Evolutionary conservation across 1,284 basidiomycete species (phyloP), one percentile per base, ranked within the genome.

Genomic region (Porodaedalea pini): DNA sequence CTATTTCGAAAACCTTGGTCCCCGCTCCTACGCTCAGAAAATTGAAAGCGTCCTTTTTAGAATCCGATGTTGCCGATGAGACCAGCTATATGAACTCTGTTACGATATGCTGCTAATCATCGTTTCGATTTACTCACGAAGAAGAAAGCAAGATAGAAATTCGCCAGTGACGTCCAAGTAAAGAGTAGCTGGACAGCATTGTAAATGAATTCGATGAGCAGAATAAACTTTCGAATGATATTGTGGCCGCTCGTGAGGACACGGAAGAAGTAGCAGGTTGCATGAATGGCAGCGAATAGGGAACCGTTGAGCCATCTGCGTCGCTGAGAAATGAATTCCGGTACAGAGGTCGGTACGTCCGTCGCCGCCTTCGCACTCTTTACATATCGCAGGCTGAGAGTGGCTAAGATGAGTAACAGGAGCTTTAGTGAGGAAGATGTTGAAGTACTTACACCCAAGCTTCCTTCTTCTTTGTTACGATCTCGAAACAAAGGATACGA

Each of bases 401-500:
- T 11, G 41, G 11, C 17, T 54, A n/a, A 29, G 29, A 13, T 37
- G 25, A 44, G 53, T 51, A 50, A 41, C 40, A 45, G 61, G 27
- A 45, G 44, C 32, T 13, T 34, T 13, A 34, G 6, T 13, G 32
- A 34, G 32, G 13, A 34, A 34, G 45, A 50, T 45, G 51, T 27
- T 27, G 19, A 58, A 19, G 41, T 17, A 78, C 88, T 65, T 75
- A 90, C 86, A 82, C 78, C 89, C 88, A 91, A 44, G 82, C 86
- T 69, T 90, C 88, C 25, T 75, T 75, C 69, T 90, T 90, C 79
- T 98, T 98, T 3, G 94, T 95, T 51, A 98, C 92, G 51, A 99
- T 92, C 73, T 98, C 96, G 73, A 97, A 99, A 72, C 95, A 98
- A 44, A 97, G 75, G 62, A 98, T 98, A 67, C 96, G 91, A 75